phyloP scores from a whole-genome alignment of 345 rosid genomes.

The Citrus hindsii region DNA sequence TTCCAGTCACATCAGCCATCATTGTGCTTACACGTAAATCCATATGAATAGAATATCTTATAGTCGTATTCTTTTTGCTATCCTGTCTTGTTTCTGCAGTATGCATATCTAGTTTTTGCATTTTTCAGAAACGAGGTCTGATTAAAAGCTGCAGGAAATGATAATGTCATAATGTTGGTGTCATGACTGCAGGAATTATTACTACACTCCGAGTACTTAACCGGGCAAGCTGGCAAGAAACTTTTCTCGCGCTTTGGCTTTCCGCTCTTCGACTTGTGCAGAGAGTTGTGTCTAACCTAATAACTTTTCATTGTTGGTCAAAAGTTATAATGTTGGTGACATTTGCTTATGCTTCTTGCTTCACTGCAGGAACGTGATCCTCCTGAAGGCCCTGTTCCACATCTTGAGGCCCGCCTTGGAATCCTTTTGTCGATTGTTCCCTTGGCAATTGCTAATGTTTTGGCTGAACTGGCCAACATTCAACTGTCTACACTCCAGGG shows the following conservation, averaged over 20 bases:
- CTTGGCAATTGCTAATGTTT: slow-evolving; percentile 41
- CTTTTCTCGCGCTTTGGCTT: slow-evolving; percentile 69
- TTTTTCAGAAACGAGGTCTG: background rate
- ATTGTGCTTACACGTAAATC: slow-evolving; percentile 40
- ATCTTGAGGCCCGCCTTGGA: slow-evolving; percentile 61
- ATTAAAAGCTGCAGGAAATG: background rate
- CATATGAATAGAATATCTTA: background rate
- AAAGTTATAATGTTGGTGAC: background rate
- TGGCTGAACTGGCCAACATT: slow-evolving; percentile 32
- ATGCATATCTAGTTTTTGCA: background rate
- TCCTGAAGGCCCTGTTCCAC: slow-evolving; percentile 66
- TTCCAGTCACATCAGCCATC: slow-evolving; percentile 42
- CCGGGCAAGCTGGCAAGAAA: slow-evolving; percentile 69
- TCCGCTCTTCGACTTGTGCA: slow-evolving; percentile 76
- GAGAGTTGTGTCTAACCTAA: slow-evolving; percentile 41
- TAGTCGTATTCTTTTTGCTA: background rate
- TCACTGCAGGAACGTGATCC: slow-evolving; percentile 54
- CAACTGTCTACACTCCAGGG: slow-evolving; percentile 24
- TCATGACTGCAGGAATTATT: slow-evolving; percentile 40
- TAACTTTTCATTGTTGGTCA: background rate
- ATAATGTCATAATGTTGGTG: slow-evolving; percentile 12
- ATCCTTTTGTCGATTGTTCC: slow-evolving; percentile 61
- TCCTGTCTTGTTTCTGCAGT: background rate
- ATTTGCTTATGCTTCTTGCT: slow-evolving; percentile 11
- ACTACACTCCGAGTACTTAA: slow-evolving; percentile 43